These are phyloP conservation scores for Rugonectria rugulosa DNA, from an alignment of 2,329 filamentous ascomycete genomes.

Conservation along the genomic window DNA sequence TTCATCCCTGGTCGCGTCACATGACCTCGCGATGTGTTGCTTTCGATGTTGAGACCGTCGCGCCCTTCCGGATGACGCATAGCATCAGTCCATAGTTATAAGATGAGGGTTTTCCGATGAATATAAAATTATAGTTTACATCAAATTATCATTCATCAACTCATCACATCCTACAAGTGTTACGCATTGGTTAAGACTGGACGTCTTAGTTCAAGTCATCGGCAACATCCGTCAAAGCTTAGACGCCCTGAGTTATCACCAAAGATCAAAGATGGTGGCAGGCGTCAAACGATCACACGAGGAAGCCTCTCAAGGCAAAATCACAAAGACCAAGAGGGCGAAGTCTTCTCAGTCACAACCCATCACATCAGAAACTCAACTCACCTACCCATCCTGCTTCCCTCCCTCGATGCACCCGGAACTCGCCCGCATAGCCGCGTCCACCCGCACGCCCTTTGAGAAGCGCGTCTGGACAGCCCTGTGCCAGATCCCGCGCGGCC, in stretches of 20 bases:
- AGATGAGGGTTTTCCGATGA: neutral
- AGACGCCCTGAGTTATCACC: neutral
- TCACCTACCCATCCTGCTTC: constrained; percentile 12
- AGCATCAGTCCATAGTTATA: constrained; percentile 10
- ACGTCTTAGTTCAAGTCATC: neutral
- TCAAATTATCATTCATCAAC: too few relatives aligned
- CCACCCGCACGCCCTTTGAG: constrained; percentile 61
- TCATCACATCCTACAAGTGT: too few relatives aligned
- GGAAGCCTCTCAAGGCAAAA: constrained; percentile 21
- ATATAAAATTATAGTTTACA: too few relatives aligned
- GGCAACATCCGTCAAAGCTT: too few relatives aligned
- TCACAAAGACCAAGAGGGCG: constrained; percentile 23
- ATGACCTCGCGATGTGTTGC: constrained; percentile 42
- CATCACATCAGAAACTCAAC: neutral
- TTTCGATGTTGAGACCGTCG: constrained; percentile 35
- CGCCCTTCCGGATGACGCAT: constrained; percentile 34
- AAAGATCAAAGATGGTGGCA: constrained; percentile 20
- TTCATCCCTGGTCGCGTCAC: constrained; percentile 27
- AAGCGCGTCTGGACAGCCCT: constrained; percentile 74
- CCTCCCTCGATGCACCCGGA: constrained; percentile 45
- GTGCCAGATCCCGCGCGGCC: constrained; percentile 78
- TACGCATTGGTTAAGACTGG: too few relatives aligned
- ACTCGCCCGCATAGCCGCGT: constrained; percentile 54
- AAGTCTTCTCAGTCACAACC: constrained; percentile 8
- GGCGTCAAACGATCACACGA: constrained; percentile 30